These are phyloP conservation scores for Antarctomyces pellizariae DNA, from an alignment of 495 filamentous ascomycete species.

Conservation along the genomic window DNA sequence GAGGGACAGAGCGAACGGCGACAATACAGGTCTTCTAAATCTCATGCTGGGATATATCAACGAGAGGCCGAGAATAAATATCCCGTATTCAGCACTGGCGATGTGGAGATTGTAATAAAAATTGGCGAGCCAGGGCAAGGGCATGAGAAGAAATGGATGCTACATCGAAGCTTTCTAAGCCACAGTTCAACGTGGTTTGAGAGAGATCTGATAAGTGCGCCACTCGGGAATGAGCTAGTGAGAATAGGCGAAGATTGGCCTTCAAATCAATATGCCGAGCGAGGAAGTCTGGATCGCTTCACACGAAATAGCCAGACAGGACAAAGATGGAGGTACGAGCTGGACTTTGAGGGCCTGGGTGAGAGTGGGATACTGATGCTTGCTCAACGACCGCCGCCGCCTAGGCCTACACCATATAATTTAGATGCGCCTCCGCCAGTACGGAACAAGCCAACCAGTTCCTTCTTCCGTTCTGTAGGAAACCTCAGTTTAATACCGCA, in stretches of 20 bases:
- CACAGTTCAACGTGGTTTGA: conserved; percentile 89
- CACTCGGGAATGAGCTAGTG: conserved; percentile 19
- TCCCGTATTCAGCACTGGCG: conserved; percentile 70
- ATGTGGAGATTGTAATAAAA: conserved; percentile 68
- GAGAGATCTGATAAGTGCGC: conserved; percentile 12
- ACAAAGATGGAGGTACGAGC: conserved; percentile 64
- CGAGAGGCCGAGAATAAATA: conserved; percentile 71
- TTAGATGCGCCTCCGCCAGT: conserved; percentile 19
- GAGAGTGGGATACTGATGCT: conserved; percentile 70
- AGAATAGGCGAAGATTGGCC: conserved; percentile 36
- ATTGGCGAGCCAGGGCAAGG: too few species aligned
- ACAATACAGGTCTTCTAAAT: conserved; percentile 20
- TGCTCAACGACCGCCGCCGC: conserved; percentile 26
- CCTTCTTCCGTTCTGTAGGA: conserved; percentile 71
- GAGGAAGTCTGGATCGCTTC: conserved; percentile 8
- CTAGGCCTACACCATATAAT: conserved; percentile 13
- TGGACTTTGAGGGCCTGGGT: conserved; percentile 51
- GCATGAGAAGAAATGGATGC: conserved; percentile 59
- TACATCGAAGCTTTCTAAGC: conserved; percentile 63
- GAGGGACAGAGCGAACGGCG: conserved; percentile 7
- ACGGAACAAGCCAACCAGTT: conserved; percentile 28
- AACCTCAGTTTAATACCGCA: conserved; percentile 39
- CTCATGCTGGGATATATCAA: conserved; percentile 50
- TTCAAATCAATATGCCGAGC: too few species aligned
- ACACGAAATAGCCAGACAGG: conserved; percentile 10